phyloP scores from a whole-genome alignment of 176 grass and related monocot species.

The Triticum aestivum region DNA sequence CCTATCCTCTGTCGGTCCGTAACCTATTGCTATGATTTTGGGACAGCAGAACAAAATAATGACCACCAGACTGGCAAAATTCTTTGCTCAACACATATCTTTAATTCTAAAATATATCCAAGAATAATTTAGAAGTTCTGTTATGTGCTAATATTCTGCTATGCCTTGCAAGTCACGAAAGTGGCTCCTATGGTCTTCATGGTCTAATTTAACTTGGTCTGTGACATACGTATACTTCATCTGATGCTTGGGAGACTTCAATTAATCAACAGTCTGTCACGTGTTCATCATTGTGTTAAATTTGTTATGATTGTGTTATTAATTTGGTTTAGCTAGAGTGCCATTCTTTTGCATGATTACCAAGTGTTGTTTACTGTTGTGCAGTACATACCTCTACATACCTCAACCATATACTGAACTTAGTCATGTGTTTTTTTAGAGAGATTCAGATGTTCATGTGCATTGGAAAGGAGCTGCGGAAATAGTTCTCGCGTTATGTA shows the following conservation, averaged over 20 bases:
- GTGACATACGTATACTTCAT: slow-evolving; percentile 1
- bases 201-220: slow-evolving; percentile 18
- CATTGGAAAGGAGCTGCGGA: slow-evolving; percentile 99
- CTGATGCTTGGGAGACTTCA: neutral
- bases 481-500: slow-evolving; percentile 77
- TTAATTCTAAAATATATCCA: slow-evolving; percentile 6
- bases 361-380: slow-evolving; percentile 16
- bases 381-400: neutral
- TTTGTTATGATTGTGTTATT: neutral
- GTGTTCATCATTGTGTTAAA: neutral
- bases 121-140: neutral
- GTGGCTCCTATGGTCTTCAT: neutral
- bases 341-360: neutral
- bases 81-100: neutral
- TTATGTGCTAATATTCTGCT: slow-evolving; percentile 2
- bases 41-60: slow-evolving; percentile 1
- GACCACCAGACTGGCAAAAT: neutral
- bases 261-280: neutral
- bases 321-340: slow-evolving; percentile 6
- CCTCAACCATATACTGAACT: neutral
- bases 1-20: neutral
- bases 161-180: neutral
- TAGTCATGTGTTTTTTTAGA: slow-evolving; percentile 43
- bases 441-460: slow-evolving; percentile 63
- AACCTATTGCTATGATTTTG: slow-evolving; percentile 4